Evolutionary conservation across 2,329 filamentous ascomycete genomes (phyloP).

Genomic region (Pseudocercospora macadamiae): DNA sequence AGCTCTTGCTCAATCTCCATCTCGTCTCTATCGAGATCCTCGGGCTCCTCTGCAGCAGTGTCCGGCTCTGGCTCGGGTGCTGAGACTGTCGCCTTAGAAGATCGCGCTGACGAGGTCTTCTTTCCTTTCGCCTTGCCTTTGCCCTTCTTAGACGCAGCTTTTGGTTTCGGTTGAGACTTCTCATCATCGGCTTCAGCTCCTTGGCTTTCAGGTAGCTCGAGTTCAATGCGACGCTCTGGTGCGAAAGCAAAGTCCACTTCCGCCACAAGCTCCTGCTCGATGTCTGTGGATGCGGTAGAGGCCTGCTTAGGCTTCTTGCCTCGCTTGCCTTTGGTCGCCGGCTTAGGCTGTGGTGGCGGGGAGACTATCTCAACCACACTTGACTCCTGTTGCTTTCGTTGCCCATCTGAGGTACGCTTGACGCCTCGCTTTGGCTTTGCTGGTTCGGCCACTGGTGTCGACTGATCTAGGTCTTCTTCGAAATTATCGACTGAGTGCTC

Average conservation of each 20-base stretch:
- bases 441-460: slow-evolving; percentile 29
- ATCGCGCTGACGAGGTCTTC: slow-evolving; percentile 31
- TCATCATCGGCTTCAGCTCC: slow-evolving; percentile 17
- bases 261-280: slow-evolving; percentile 5
- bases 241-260: slow-evolving; percentile 1
- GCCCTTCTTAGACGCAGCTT: slow-evolving; percentile 32
- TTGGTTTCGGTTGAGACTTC: slow-evolving; percentile 18
- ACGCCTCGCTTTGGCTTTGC: slow-evolving; percentile 35
- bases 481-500: slow-evolving; percentile 34
- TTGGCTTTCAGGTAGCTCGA: slow-evolving; percentile 12
- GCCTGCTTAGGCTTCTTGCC: slow-evolving; percentile 27
- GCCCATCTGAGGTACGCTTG: slow-evolving; percentile 45
- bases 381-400: slow-evolving; percentile 33
- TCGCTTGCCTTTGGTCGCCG: slow-evolving; percentile 29
- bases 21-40: slow-evolving; percentile 31
- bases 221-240: slow-evolving; percentile 17
- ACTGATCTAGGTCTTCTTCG: slow-evolving; percentile 29
- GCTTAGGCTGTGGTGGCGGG: slow-evolving; percentile 34
- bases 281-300: slow-evolving; percentile 18
- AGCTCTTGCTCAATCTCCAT: slow-evolving; percentile 39
- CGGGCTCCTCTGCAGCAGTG: slow-evolving; percentile 19
- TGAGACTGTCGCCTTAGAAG: slow-evolving; percentile 29
- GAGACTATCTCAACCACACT: slow-evolving; percentile 31
- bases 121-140: slow-evolving; percentile 33
- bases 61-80: slow-evolving; percentile 22